Percentiles rank a stretch among this genome's conserved stretches.
Conservation (phyloP, 2,329 filamentous ascomycete species). For the Niveomyces coronatus region DNA sequence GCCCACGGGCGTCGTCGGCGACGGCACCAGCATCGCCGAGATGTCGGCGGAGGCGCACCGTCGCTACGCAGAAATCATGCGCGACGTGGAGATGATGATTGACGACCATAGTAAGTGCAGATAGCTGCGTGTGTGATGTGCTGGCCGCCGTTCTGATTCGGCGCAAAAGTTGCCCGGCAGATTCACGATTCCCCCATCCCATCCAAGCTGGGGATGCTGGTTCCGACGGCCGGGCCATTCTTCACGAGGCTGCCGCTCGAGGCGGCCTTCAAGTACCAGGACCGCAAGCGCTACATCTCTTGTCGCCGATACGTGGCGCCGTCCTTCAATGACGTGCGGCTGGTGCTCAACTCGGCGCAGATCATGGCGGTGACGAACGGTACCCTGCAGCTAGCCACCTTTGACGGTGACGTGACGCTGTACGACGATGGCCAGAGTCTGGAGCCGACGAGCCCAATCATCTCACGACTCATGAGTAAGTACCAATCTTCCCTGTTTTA, state of each 20-base stretch:
- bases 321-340: slow-evolving; percentile 90
- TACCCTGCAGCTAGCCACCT: slow-evolving; percentile 76
- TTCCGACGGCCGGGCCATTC: slow-evolving; percentile 85
- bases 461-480: slow-evolving; percentile 47
- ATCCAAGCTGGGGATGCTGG: slow-evolving; percentile 86
- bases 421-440: slow-evolving; percentile 85
- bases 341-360: slow-evolving; percentile 91
- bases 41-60: slow-evolving; percentile 75
- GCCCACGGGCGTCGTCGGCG: slow-evolving; percentile 75
- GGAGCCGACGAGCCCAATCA: slow-evolving; percentile 64
- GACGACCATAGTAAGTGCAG: slow-evolving; percentile 67
- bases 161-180: slow-evolving; percentile 55
- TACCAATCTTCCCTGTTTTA: slow-evolving; percentile 1
- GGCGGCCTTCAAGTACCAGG: slow-evolving; percentile 86
- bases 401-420: slow-evolving; percentile 94
- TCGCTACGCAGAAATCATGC: slow-evolving; percentile 90
- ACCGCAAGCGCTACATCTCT: slow-evolving; percentile 75
- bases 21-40: slow-evolving; percentile 52
- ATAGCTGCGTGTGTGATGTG: too few relatives aligned
- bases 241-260: slow-evolving; percentile 82
- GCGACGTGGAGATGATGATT: slow-evolving; percentile 84
- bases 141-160: background rate
- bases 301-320: slow-evolving; percentile 87
- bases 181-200: slow-evolving; percentile 52
- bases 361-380: slow-evolving; percentile 79